phyloP scores from a whole-genome alignment of 129 eudicot species.

The Oenanthe sinensis region DNA sequence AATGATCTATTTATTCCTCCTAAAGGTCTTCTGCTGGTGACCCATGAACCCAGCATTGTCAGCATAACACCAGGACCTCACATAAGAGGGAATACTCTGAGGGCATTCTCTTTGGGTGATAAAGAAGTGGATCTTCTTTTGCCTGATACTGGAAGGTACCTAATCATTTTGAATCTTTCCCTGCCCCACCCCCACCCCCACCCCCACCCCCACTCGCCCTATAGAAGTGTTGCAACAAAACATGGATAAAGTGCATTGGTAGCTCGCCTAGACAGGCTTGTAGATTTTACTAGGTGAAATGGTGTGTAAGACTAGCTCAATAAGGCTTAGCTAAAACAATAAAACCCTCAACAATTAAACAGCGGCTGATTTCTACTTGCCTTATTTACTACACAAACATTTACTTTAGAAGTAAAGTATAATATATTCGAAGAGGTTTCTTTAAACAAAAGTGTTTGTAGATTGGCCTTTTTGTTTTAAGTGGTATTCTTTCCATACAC shows the following conservation, averaged over 20 bases:
- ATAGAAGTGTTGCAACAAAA: neutral
- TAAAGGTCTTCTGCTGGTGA: conserved; percentile 71
- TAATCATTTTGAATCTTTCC: neutral
- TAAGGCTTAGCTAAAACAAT: neutral
- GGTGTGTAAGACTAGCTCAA: neutral
- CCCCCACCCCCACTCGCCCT: neutral
- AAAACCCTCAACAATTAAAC: neutral
- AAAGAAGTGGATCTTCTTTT: conserved; percentile 89
- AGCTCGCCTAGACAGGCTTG: neutral
- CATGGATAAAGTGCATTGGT: neutral
- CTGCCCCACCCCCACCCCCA: too few species aligned
- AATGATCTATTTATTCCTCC: conserved; percentile 68
- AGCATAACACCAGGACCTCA: conserved; percentile 81
- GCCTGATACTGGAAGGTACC: conserved; percentile 94
- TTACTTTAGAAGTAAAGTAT: neutral
- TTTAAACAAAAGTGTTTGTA: neutral
- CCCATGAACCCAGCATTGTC: conserved; percentile 86
- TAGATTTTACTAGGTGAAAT: neutral
- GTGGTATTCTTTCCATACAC: neutral
- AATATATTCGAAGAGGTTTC: neutral
- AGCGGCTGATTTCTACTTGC: neutral
- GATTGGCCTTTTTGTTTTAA: neutral
- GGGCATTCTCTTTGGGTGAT: conserved; percentile 76
- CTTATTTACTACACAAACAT: neutral
- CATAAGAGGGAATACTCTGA: conserved; percentile 72